Evolutionary conservation across 1,139 yeast genomes (phyloP).

Genomic region (Hansenula lynferdii): DNA sequence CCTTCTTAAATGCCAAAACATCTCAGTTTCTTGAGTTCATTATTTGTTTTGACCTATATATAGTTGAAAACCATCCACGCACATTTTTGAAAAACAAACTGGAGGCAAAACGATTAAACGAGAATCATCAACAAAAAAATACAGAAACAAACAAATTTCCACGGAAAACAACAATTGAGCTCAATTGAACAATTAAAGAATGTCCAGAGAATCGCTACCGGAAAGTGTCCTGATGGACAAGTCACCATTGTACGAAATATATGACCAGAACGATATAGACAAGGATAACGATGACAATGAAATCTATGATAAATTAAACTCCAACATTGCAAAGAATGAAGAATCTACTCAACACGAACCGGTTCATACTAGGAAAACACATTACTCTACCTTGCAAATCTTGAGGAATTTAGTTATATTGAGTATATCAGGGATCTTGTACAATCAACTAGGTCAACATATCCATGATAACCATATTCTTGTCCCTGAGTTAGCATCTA

Average conservation of each 20-base stretch:
- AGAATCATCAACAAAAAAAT: too few relatives aligned
- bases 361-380: conserved; percentile 1
- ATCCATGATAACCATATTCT: conserved; percentile 45
- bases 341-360: background rate
- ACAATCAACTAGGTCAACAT: conserved; percentile 46
- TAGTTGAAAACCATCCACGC: too few relatives aligned
- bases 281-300: conserved; percentile 23
- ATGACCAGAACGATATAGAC: conserved; percentile 26
- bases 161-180: too few relatives aligned
- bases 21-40: too few relatives aligned
- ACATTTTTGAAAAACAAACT: too few relatives aligned
- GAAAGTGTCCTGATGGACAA: too few relatives aligned
- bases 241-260: conserved; percentile 25
- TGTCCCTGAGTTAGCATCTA: conserved; percentile 28
- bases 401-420: conserved; percentile 29
- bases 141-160: too few relatives aligned
- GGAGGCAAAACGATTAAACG: too few relatives aligned
- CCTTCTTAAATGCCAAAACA: too few relatives aligned
- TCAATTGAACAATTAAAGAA: too few relatives aligned
- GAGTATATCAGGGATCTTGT: conserved; percentile 40
- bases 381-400: conserved; percentile 6
- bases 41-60: too few relatives aligned
- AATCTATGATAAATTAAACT: conserved; percentile 14
- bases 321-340: conserved; percentile 4
- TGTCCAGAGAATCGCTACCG: too few relatives aligned